Evolutionary conservation across 176 grass and related monocot genomes (phyloP).

Genomic region (Avena atlantica): DNA sequence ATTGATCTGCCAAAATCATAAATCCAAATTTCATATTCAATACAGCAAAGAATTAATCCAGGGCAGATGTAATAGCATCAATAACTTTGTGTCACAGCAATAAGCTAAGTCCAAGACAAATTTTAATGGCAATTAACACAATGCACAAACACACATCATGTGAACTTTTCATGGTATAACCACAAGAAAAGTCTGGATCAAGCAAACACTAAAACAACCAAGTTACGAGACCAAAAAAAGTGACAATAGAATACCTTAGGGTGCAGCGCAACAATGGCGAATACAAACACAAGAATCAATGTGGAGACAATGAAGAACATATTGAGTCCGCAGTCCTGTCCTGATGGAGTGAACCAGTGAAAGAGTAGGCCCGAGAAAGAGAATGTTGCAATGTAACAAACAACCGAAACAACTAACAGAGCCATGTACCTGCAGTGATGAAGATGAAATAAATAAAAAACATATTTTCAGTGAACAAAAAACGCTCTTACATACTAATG

Average conservation of each 20-base stretch:
- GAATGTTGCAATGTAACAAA: conserved; percentile 87
- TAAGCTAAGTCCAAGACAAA: background rate
- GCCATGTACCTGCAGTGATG: conserved; percentile 80
- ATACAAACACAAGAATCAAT: conserved; percentile 81
- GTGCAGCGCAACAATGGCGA: conserved; percentile 86
- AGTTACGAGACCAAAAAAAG: background rate
- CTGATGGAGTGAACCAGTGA: conserved; percentile 97
- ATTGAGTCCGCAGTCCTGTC: conserved; percentile 94
- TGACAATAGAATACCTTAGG: conserved; percentile 69
- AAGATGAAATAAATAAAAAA: conserved; percentile 24
- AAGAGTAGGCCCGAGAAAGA: conserved; percentile 89
- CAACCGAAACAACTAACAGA: conserved; percentile 83
- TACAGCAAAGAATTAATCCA: background rate
- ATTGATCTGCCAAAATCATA: conserved; percentile 67
- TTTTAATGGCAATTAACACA: background rate
- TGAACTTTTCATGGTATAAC: background rate
- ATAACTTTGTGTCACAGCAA: background rate
- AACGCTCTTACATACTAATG: background rate
- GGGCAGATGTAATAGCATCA: background rate
- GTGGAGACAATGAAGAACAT: conserved; percentile 92
- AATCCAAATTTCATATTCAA: background rate
- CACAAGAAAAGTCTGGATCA: background rate
- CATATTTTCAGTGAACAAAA: background rate
- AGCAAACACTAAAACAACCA: background rate
- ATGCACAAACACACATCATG: background rate